phyloP scores from a whole-genome alignment of 768 basidiomycete species.

The Russula virescens region DNA sequence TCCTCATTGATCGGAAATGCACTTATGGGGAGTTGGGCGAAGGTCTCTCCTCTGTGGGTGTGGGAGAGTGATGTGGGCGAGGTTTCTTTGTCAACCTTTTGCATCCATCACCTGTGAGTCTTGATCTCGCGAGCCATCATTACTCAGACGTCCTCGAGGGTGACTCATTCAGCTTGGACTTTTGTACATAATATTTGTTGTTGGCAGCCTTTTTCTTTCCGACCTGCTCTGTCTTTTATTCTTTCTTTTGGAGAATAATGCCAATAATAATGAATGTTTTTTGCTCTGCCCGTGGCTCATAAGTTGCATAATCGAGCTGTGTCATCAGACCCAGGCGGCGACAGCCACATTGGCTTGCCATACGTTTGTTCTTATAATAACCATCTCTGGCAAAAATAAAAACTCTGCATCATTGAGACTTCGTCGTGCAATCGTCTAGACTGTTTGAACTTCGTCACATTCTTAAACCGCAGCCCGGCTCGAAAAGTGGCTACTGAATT shows the following conservation, averaged over 20 bases:
- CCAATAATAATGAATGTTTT: not conserved
- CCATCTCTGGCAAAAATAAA: too few species aligned
- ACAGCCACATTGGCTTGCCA: too few species aligned
- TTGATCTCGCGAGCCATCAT: not conserved
- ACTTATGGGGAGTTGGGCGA: not conserved
- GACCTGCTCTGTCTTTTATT: not conserved
- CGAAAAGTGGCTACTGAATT: too few species aligned
- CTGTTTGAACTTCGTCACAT: too few species aligned
- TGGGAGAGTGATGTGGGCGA: not conserved
- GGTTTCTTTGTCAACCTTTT: not conserved
- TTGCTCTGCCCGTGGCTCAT: not conserved
- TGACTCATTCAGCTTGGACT: not conserved
- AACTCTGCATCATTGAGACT: too few species aligned
- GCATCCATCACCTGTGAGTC: slow-evolving; percentile 1
- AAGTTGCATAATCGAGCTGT: too few species aligned
- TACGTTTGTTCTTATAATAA: too few species aligned
- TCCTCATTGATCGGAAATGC: not conserved
- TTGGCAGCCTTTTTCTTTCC: not conserved
- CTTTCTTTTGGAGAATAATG: not conserved
- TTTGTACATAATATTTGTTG: not conserved
- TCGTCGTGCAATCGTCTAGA: too few species aligned
- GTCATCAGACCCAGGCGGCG: too few species aligned
- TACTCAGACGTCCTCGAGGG: too few species aligned
- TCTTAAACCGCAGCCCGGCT: too few species aligned
- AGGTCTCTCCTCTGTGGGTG: not conserved